These are phyloP conservation scores for Pycnococcus provasolii DNA, from an alignment of 139 green algal species.

Conservation along the genomic window DNA sequence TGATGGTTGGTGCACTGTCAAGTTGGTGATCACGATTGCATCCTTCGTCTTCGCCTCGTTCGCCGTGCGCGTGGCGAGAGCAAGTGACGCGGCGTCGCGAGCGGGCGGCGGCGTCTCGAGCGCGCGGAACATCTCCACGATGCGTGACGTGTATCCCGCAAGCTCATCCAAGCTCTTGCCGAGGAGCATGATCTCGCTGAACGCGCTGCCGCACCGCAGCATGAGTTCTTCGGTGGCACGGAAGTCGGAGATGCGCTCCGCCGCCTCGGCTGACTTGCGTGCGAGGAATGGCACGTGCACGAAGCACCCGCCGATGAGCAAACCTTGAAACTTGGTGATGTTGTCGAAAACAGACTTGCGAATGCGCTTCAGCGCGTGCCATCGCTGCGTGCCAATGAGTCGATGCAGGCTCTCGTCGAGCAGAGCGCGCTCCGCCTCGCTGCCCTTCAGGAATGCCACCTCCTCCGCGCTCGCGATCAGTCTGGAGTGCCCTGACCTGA, in stretches of 20 bases:
- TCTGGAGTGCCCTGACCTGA: conserved; percentile 20
- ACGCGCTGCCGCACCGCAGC: conserved; percentile 22
- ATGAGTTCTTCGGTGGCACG: conserved; percentile 24
- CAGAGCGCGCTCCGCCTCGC: conserved; percentile 1
- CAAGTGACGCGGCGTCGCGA: not conserved
- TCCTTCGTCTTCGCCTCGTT: not conserved
- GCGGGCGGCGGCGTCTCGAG: conserved; percentile 6
- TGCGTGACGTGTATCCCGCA: conserved; percentile 15
- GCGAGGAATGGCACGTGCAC: conserved; percentile 27
- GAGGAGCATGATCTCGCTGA: conserved; percentile 27
- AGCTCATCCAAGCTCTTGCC: conserved; percentile 25
- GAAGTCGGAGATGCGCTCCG: conserved; percentile 23
- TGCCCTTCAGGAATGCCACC: conserved; percentile 24
- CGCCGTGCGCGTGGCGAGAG: conserved; percentile 9
- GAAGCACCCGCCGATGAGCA: conserved; percentile 22
- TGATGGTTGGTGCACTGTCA: not conserved
- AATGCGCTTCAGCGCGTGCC: conserved; percentile 22
- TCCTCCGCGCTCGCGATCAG: conserved; percentile 26
- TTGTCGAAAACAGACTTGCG: conserved; percentile 25
- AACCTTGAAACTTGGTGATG: conserved; percentile 28
- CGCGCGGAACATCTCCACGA: conserved; percentile 17
- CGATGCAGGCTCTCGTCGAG: conserved; percentile 21
- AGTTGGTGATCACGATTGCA: not conserved
- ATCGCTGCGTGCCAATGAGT: conserved; percentile 15
- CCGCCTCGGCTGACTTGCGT: not conserved